phyloP scores from a whole-genome alignment of 306 rosid genomes.

The Quercus berberidifolia region DNA sequence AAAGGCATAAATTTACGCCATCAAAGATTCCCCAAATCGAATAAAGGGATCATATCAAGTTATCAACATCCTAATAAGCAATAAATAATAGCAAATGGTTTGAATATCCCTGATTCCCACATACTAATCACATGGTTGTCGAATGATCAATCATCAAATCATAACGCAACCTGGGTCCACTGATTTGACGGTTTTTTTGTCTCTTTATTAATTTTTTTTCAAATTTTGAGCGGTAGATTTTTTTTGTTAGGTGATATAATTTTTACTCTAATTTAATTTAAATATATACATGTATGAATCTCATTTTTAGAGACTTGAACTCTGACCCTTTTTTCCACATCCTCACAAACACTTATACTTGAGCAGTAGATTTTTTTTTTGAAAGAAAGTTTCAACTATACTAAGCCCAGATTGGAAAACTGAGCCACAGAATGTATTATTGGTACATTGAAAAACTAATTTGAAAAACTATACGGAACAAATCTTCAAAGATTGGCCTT shows the following conservation, averaged over 20 bases:
- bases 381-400: too few species aligned
- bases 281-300: fast-evolving
- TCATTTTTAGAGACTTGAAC: fast-evolving
- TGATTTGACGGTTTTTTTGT: too few species aligned
- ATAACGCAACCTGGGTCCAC: too few species aligned
- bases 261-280: fast-evolving
- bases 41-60: neutral
- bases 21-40: neutral
- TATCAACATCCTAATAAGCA: neutral
- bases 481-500: neutral
- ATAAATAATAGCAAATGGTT: neutral
- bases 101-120: too few species aligned
- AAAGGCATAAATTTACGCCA: neutral
- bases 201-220: too few species aligned
- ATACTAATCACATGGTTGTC: neutral
- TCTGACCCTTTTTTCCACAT: fast-evolving
- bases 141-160: neutral
- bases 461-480: neutral
- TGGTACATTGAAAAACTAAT: neutral
- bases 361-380: too few species aligned
- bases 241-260: fast-evolving
- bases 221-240: too few species aligned
- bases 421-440: neutral
- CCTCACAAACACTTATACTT: fast-evolving
- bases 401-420: too few species aligned